Evolutionary conservation across 257 asterid species (phyloP).

Genomic region (Jaltomata sinuosa): DNA sequence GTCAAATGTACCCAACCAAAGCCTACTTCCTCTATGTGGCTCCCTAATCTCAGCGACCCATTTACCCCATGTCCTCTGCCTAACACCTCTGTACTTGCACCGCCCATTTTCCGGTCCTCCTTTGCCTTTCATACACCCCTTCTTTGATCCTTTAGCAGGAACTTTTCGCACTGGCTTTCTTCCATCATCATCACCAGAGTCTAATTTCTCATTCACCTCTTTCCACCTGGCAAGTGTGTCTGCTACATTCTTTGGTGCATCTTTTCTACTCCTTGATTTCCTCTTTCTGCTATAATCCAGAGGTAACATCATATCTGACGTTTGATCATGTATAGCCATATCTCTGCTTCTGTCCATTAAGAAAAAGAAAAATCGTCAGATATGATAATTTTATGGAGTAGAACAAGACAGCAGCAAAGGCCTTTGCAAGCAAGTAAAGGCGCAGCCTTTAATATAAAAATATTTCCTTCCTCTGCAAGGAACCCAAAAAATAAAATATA

Average conservation of each 20-base stretch:
- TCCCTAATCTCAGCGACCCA: conserved; percentile 42
- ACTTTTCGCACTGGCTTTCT: conserved; percentile 9
- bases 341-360: neutral
- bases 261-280: conserved; percentile 17
- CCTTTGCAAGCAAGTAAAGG: neutral
- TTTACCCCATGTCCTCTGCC: conserved; percentile 43
- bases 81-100: conserved; percentile 27
- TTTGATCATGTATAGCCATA: conserved; percentile 9
- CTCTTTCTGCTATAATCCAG: conserved; percentile 15
- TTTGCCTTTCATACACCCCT: conserved; percentile 33
- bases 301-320: neutral
- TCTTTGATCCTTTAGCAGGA: conserved; percentile 38
- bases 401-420: neutral
- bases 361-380: neutral
- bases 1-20: conserved; percentile 34
- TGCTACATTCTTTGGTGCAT: conserved; percentile 9
- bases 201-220: conserved; percentile 18
- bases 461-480: neutral
- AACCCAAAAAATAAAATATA: neutral
- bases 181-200: neutral
- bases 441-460: neutral
- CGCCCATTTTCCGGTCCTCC: conserved; percentile 17
- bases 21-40: conserved; percentile 29
- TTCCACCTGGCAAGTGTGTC: conserved; percentile 30
- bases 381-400: neutral